Percentiles rank a stretch among this genome's conserved stretches.
phyloP scores from a whole-genome alignment of 371 early-diverging fungal species.

The Rhizopus delemar region DNA sequence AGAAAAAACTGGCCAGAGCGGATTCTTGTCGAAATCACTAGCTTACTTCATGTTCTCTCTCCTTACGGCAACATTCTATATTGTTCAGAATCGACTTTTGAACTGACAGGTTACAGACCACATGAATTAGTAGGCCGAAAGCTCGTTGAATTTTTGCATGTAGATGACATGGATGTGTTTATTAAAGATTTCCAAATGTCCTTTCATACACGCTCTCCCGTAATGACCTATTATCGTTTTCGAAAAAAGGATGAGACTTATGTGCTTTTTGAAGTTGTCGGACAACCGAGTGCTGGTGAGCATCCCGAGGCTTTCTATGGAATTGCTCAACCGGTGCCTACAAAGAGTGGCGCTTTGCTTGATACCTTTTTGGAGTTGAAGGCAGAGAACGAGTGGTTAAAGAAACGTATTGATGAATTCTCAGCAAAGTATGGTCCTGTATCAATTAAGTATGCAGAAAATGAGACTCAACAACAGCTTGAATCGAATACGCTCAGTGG shows the following conservation, averaged over 20 bases:
- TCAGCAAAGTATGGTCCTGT: constrained; percentile 17
- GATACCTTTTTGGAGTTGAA: constrained; percentile 59
- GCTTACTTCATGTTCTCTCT: constrained; percentile 61
- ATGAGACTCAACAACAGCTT: neutral
- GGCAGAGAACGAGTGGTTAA: constrained; percentile 56
- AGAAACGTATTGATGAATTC: constrained; percentile 36
- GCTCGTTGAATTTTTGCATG: constrained; percentile 60
- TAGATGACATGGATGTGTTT: constrained; percentile 60
- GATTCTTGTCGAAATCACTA: constrained; percentile 63
- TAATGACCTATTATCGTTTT: constrained; percentile 51
- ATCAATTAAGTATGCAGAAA: neutral
- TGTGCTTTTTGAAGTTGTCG: constrained; percentile 51
- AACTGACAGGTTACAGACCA: constrained; percentile 58
- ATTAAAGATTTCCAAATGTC: constrained; percentile 51
- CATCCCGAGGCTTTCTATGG: constrained; percentile 51
- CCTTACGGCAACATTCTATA: constrained; percentile 57
- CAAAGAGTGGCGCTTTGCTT: constrained; percentile 45
- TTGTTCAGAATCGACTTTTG: constrained; percentile 57
- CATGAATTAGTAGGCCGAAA: constrained; percentile 60
- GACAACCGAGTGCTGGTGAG: constrained; percentile 42
- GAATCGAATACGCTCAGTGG: neutral
- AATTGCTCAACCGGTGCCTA: constrained; percentile 55
- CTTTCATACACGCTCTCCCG: constrained; percentile 43
- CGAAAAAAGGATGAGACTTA: constrained; percentile 53
- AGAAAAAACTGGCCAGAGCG: constrained; percentile 58